phyloP scores from a whole-genome alignment of 116 monocot genomes.

The Zostera marina region DNA sequence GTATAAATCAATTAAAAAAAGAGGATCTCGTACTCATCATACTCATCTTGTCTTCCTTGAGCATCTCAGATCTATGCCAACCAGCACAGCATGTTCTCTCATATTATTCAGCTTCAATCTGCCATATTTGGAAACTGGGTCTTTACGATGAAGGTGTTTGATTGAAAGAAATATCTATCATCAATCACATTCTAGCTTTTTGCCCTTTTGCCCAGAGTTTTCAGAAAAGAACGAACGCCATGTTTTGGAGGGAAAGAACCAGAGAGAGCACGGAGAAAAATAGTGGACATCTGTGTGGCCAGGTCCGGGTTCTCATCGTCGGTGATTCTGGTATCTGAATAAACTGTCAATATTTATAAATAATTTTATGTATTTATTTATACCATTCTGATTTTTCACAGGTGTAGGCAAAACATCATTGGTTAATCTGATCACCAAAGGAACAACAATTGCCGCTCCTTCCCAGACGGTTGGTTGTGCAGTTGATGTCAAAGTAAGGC shows the following conservation, averaged over 20 bases:
- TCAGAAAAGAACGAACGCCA: slow-evolving; percentile 2
- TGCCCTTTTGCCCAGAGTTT: neutral
- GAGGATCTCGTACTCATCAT: no score
- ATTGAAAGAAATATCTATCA: neutral
- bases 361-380: neutral
- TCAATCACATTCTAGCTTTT: neutral
- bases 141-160: neutral
- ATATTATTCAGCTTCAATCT: slow-evolving; percentile 6
- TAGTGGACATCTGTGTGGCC: slow-evolving; percentile 55
- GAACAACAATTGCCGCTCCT: slow-evolving; percentile 52
- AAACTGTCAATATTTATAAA: no score
- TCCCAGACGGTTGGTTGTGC: slow-evolving; percentile 83
- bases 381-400: slow-evolving; percentile 9
- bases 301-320: slow-evolving; percentile 81
- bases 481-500: slow-evolving; percentile 63
- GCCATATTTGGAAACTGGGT: neutral
- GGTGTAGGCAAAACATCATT: slow-evolving; percentile 97
- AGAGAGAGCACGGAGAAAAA: slow-evolving; percentile 34
- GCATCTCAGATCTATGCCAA: no score
- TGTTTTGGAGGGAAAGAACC: slow-evolving; percentile 68
- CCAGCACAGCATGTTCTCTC: no score
- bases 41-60: no score
- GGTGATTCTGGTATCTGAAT: slow-evolving; percentile 74
- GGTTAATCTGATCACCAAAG: slow-evolving; percentile 68
- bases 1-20: no score